A percentile compares a stretch with the other conserved stretches of the same genome.
Evolutionary conservation across 768 basidiomycete genomes (phyloP).

Genomic region (Auriscalpium microsporum): DNA sequence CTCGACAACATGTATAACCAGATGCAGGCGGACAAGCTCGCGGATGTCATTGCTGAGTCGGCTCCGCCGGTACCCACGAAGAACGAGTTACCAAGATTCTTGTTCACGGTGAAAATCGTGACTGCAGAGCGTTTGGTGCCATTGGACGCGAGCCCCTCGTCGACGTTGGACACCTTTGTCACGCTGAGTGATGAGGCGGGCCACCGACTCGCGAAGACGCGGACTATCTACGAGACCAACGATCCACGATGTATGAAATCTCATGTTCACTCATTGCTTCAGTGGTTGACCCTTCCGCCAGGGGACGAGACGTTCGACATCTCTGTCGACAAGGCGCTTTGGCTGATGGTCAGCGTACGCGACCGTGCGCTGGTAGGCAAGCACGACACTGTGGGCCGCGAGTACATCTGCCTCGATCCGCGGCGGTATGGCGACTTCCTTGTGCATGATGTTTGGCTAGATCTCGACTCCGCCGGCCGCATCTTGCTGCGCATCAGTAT

Average conservation of each 20-base stretch:
- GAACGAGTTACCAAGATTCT: conserved; percentile 54
- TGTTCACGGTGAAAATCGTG: conserved; percentile 91
- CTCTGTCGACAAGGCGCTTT: conserved; percentile 86
- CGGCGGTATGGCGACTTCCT: conserved; percentile 81
- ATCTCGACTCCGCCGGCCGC: conserved; percentile 79
- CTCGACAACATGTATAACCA: conserved; percentile 93
- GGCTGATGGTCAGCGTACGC: conserved; percentile 94
- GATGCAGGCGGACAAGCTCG: conserved; percentile 82
- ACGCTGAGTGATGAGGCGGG: conserved; percentile 92
- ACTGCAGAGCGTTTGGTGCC: conserved; percentile 85
- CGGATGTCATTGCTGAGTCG: conserved; percentile 46
- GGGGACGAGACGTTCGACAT: conserved; percentile 98
- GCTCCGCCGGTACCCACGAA: conserved; percentile 71
- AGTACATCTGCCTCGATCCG: conserved; percentile 89
- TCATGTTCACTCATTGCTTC: neutral
- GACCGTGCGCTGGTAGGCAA: conserved; percentile 88
- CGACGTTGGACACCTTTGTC: conserved; percentile 85
- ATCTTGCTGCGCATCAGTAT: conserved; percentile 86
- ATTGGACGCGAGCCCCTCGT: conserved; percentile 64
- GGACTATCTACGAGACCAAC: conserved; percentile 88
- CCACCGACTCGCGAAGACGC: conserved; percentile 83
- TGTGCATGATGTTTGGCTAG: conserved; percentile 87
- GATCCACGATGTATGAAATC: conserved; percentile 75
- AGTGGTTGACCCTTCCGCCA: conserved; percentile 24
- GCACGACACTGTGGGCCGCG: conserved; percentile 85